phyloP scores from a whole-genome alignment of 2,329 filamentous ascomycete genomes.

The Fusarium sarcochroum region DNA sequence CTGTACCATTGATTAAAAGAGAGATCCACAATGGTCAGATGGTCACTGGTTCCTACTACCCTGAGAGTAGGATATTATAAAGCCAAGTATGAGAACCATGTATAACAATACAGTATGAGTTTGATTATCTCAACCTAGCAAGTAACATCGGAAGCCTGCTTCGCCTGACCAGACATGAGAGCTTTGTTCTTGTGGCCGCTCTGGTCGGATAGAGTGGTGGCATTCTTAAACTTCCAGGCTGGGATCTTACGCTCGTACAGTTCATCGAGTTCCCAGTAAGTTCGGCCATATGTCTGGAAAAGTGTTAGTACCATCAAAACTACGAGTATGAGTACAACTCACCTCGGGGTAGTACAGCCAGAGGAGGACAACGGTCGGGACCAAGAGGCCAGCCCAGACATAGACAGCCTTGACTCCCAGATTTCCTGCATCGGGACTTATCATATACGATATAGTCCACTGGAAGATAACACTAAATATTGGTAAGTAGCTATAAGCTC shows the following conservation, averaged over 20 bases:
- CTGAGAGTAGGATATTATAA: too few relatives aligned
- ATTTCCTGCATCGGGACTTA: constrained; percentile 15
- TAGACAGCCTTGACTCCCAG: constrained; percentile 28
- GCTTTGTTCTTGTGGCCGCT: constrained; percentile 1
- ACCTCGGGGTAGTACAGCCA: constrained; percentile 8
- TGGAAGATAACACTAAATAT: background rate
- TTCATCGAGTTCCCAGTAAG: constrained; percentile 26
- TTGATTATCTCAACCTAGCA: background rate
- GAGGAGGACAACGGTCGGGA: constrained; percentile 16
- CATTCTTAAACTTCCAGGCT: constrained; percentile 24
- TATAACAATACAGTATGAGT: background rate
- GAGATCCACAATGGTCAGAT: background rate
- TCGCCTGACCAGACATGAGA: background rate
- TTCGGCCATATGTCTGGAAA: constrained; percentile 23
- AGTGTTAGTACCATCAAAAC: background rate
- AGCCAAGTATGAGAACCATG: too few relatives aligned
- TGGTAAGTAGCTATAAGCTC: too few relatives aligned
- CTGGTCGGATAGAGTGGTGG: constrained; percentile 7
- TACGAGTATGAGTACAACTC: too few relatives aligned
- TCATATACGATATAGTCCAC: constrained; percentile 18
- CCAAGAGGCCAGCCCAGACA: constrained; percentile 23
- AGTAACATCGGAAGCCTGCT: too few relatives aligned
- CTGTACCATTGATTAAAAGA: background rate
- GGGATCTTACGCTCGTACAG: constrained; percentile 26
- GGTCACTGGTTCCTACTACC: too few relatives aligned